Evolutionary conservation across 306 rosid species (phyloP), one percentile per base, ranked within the genome.

Genomic region (Calophaca sinica): DNA sequence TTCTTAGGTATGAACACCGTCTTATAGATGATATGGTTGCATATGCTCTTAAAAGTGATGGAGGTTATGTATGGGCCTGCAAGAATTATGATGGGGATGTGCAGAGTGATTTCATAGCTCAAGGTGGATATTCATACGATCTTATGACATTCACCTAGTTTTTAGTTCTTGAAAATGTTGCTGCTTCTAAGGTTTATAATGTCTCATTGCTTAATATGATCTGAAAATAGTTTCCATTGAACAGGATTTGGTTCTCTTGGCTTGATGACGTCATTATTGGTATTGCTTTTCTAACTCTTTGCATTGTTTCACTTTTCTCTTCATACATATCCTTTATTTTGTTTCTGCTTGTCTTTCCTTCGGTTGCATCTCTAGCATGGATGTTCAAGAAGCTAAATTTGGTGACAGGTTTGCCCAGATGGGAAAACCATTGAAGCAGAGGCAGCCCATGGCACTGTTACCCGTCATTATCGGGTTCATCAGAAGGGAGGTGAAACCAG

Each of bases 51-150:
- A 94, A 94, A 87, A 94, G 99, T 55, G 96, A 94, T 15, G 99
- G 99, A 76, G 99, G 96, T 58, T 94, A 92, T 90, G 99, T 94
- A 53, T 94, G 99, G 98, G 98, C 98, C 45, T 94, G 98, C 93
- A 94, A 94, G 86, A 94, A 94, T 80, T 94, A 94, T 70, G 96
- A 94, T 84, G 98, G 98, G 58, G 98, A 94, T 74, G 97, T 94
- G 50, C 99, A 94, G 84, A 94, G 99, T 66, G 99, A 94, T 81
- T 87, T 94, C 89, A 82, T 94, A 80, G 99, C 99, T 54, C 99
- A 94, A 92, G 99, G 99, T 92, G 50, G 67, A 68, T 64, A 35
- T 84, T 68, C n/a, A 61, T 39, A 32, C 55, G 53, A 51, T 46
- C 36, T 80, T n/a, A 58, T 46, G 10, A 67, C 35, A 68, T 76